Base-by-base conservation (phyloP, 1,139 yeast species). In the Magnusiomyces tetraspermus region DNA sequence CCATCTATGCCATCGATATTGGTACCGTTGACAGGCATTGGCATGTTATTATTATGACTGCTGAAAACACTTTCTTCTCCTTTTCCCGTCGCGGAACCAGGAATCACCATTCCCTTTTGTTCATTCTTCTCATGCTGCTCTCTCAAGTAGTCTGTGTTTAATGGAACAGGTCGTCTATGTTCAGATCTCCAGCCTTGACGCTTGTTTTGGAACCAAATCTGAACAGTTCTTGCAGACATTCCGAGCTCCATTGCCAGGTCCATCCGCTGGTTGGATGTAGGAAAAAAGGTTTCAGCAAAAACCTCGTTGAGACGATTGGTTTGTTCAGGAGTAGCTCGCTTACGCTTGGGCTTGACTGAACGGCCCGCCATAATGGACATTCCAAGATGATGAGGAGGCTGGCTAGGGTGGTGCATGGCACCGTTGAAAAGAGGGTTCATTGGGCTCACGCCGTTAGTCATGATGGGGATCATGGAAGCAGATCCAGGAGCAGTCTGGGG, bases 191-290 rank as follows among this genome's bases (percentile, higher is more conserved):
- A 67, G 22, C 69, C 69, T 55, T 68, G 72, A 8, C 72, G 61
- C 40, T 66, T 61, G 57, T 69, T 69, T 55, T 69, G 72, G 55
- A 69, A 69, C 72, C 72, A 69, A 36, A 69, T 69, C 57, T 69
- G 72, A 4, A 69, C 72, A 3, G 71, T 66, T 24, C 72, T 58
- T 4, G 72, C 71, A 1, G 71, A 66, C 72, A 68, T 69, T n/a
- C 68, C 69, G 17, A 69, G 64, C 57, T 69, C 72, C 46, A 60
- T 54, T 10, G 72, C 71, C 46, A 69, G 59, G 37, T 61, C 63
- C 46, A 66, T 58, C 10, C 72, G 63, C 51, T 60, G 63, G 51
- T 68, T 71, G 3, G 69, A 63, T 8, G 71, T 60, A 3, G 72
- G 72, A 60, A 68, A 69, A 51, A 66, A 67, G 3, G 71, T 69